Evolutionary conservation across 495 filamentous ascomycete genomes (phyloP).

Genomic region (Neurospora hispaniola): DNA sequence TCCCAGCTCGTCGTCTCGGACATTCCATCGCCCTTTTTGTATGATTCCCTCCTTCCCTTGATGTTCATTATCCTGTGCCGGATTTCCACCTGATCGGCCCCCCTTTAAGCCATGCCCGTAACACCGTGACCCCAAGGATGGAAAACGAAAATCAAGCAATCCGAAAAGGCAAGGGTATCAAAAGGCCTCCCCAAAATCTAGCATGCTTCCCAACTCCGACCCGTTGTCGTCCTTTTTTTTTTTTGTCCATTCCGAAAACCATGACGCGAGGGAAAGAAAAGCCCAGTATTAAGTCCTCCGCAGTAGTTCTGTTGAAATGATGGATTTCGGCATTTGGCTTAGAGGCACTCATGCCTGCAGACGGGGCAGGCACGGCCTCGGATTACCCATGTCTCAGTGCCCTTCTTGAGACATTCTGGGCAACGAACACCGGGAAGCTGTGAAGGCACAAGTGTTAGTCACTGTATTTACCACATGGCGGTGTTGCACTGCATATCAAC

Average conservation of each 20-base stretch:
- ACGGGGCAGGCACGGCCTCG: conserved; percentile 24
- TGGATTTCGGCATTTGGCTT: not conserved
- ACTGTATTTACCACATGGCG: conserved; percentile 8
- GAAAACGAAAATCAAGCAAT: not conserved
- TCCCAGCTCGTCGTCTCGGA: not conserved
- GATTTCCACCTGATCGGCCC: not conserved
- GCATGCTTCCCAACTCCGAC: not conserved
- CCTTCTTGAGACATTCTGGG: conserved; percentile 27
- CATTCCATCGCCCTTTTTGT: not conserved
- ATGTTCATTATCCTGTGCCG: not conserved
- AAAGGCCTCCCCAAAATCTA: not conserved
- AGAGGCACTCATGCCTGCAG: conserved; percentile 23
- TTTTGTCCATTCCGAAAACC: not conserved
- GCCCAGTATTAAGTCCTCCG: not conserved
- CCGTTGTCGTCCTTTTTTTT: not conserved
- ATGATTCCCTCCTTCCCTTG: not conserved
- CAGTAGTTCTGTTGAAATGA: not conserved
- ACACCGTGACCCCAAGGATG: not conserved
- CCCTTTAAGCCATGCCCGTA: not conserved
- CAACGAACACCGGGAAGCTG: conserved; percentile 24
- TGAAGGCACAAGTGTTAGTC: not conserved
- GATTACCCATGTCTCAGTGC: conserved; percentile 33
- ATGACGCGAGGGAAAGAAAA: not conserved
- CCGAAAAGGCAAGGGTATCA: not conserved
- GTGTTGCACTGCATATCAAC: not conserved